These are phyloP conservation scores for Pholiota adiposa DNA, from an alignment of 1,284 basidiomycete species.

Conservation along the genomic window DNA sequence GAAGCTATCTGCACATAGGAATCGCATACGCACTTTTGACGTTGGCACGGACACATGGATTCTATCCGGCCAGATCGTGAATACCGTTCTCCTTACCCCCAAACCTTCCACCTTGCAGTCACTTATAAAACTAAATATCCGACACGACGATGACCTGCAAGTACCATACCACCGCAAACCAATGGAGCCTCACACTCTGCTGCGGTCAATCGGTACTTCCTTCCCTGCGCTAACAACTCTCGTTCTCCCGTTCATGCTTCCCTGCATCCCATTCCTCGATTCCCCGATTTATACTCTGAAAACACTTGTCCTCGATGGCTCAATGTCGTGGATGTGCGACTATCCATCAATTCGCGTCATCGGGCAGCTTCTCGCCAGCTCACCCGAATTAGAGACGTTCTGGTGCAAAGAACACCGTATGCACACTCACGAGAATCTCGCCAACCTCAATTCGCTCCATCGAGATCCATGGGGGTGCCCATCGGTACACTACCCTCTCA, in stretches of 20 bases:
- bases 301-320: conserved; percentile 4
- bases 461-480: background rate
- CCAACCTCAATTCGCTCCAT: background rate
- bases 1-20: background rate
- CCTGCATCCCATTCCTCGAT: background rate
- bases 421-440: background rate
- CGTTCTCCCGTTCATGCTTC: background rate
- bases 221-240: background rate
- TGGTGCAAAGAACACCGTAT: conserved; percentile 6
- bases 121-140: background rate
- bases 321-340: background rate
- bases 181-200: background rate
- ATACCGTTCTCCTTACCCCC: background rate
- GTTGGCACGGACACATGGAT: background rate
- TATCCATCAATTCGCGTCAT: background rate
- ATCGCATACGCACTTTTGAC: background rate
- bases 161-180: background rate
- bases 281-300: background rate
- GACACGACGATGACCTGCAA: background rate
- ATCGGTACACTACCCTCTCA: background rate
- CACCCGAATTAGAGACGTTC: background rate
- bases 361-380: background rate
- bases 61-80: background rate
- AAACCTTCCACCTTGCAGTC: background rate
- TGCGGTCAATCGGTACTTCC: background rate